A percentile compares a stretch with the other conserved stretches of the same genome.
Evolutionary conservation across 768 basidiomycete genomes (phyloP).

Genomic region (Rhodotorula paludigena): DNA sequence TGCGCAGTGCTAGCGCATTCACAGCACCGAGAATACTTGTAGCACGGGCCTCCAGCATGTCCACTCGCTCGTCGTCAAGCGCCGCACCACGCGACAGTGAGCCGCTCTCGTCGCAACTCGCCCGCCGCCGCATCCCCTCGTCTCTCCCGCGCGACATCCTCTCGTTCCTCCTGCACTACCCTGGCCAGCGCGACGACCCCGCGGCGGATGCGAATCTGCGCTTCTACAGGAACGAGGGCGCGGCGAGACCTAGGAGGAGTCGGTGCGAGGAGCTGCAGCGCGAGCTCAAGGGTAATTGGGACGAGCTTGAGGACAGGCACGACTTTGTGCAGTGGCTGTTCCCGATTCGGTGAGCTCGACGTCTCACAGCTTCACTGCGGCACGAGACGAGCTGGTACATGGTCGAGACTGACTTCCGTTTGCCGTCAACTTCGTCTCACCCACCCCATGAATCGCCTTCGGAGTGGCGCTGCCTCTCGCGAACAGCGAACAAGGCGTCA

Average conservation of each 20-base stretch:
- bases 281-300: constrained; percentile 50
- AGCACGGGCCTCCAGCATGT: neutral
- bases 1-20: too few relatives aligned
- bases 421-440: too few relatives aligned
- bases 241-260: constrained; percentile 3
- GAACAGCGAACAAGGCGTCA: constrained; percentile 64
- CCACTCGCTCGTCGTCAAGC: neutral
- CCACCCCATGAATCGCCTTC: too few relatives aligned
- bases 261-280: constrained; percentile 9
- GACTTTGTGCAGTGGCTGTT: constrained; percentile 76
- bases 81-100: too few relatives aligned
- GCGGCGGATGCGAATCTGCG: neutral
- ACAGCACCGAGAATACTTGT: too few relatives aligned
- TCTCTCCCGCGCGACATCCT: constrained; percentile 23
- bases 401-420: too few relatives aligned
- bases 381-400: too few relatives aligned
- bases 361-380: too few relatives aligned
- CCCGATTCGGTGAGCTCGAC: constrained; percentile 47
- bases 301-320: constrained; percentile 62
- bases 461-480: too few relatives aligned
- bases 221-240: constrained; percentile 12
- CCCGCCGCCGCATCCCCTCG: neutral
- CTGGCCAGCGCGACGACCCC: neutral
- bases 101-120: neutral
- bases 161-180: constrained; percentile 22